Evolutionary conservation across 805 yeast species (phyloP).

Genomic region (Wickerhamiella spandovensis): DNA sequence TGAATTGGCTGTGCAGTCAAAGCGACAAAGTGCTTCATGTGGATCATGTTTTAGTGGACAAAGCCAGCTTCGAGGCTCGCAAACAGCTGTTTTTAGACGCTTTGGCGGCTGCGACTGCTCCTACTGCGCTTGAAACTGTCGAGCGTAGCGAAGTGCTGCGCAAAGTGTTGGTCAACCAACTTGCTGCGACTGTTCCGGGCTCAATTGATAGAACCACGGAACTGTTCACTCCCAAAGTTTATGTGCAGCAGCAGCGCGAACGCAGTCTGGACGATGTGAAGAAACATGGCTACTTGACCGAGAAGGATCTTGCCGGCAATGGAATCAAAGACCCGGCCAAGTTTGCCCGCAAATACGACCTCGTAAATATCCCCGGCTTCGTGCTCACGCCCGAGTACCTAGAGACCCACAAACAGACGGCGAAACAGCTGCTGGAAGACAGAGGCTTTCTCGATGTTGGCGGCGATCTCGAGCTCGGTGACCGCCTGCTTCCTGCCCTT

Average conservation of each 20-base stretch:
- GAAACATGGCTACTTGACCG: slow-evolving; percentile 1
- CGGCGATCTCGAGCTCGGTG: slow-evolving; percentile 2
- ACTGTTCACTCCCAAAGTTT: slow-evolving; percentile 8
- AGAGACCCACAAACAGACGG: background rate
- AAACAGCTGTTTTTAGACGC: background rate
- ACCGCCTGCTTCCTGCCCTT: background rate
- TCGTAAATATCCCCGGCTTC: background rate
- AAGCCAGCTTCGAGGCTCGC: background rate
- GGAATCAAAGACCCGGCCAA: slow-evolving; percentile 4
- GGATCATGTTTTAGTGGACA: slow-evolving; percentile 1
- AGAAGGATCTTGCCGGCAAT: slow-evolving; percentile 1
- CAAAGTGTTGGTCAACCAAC: background rate
- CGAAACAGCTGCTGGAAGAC: slow-evolving; percentile 3
- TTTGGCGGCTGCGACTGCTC: background rate
- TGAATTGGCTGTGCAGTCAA: slow-evolving; percentile 3
- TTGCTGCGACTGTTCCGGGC: background rate
- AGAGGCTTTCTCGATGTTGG: slow-evolving; percentile 10
- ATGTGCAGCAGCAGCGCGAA: slow-evolving; percentile 4
- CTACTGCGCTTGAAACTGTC: background rate
- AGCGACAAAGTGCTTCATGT: slow-evolving; percentile 3
- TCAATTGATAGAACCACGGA: slow-evolving; percentile 2
- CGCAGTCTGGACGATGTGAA: background rate
- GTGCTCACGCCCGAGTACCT: slow-evolving; percentile 7
- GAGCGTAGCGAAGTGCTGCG: background rate
- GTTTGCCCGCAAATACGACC: slow-evolving; percentile 2